Evolutionary conservation across 352 stramenopile species (phyloP), one percentile per base, ranked within the genome.

Genomic region (Phytophthora pluvialis): DNA sequence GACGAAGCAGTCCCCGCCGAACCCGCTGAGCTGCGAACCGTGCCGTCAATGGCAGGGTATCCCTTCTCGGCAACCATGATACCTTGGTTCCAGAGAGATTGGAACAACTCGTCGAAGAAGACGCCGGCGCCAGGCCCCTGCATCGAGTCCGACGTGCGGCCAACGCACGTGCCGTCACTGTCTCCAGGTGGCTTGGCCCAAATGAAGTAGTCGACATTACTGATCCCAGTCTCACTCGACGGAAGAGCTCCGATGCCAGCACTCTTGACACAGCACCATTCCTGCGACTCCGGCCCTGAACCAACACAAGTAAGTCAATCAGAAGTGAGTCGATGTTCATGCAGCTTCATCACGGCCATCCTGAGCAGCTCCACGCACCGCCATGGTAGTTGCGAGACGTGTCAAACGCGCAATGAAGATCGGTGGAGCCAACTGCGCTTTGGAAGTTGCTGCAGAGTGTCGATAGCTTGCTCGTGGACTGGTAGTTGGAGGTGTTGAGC

Each of bases 401-500:
- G 56, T 93, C 82, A 15, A 89, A 76, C 42, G 91, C 73, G 67
- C 85, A 93, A 35, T 77, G 55, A 10, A 86, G 48, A 8, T 68
- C 53, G 2, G 47, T 74, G 25, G 70, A 74, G 7, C 71, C 75
- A 51, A 83, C 52, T 1, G 79, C 79, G n/a, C 18, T 59, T 52
- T 91, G 78, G 58, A 91, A 93, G 47, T 71, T 87, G 33, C 43
- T 63, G 62, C 82, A 93, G 4, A 89, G 59, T 13, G 53, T 62
- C 5, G 75, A 56, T 7, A 93, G 64, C n/a, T 80, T 67, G 43
- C 43, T 54, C 25, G 64, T 89, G 5, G 79, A 76, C 54, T 83
- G 82, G 50, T 91, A 93, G 73, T 93, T 93, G 60, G 77, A 89
- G 13, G 85, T 91, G 76, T 93, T 91, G 48, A 93, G 75, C 35